Base-by-base conservation (phyloP, 768 basidiomycete species). In the Suillus spraguei region DNA sequence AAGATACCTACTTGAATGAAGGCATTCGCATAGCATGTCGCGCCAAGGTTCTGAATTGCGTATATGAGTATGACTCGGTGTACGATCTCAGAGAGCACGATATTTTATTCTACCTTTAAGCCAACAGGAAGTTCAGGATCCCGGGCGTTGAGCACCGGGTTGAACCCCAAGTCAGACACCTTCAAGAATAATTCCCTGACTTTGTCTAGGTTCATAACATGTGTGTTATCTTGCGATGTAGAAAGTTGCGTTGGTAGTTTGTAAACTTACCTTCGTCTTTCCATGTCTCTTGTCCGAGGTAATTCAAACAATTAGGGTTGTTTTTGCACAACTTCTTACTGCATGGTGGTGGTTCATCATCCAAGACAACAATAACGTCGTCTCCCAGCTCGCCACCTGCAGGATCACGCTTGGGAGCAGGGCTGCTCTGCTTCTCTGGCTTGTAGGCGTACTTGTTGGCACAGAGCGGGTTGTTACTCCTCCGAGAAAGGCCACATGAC, bases 1-100 rank as follows among this genome's bases (percentile, higher is more conserved):
- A 36, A 42, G 35, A 58, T 39, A 70, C 71, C 42, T 68, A 90
- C 94, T 79, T 99, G 96, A 52, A 99, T 82, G 65, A 92, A 97
- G 22, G 94, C 94, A 74, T 97, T 97, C 64, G 94, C 95, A 68
- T 98, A 99, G 73, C 97, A 99, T 4, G 97, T 98, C 20, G 96
- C 96, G 5, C 97, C 97, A 22, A 99, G 85, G 73, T 99, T 98
- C 94, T 95, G 69, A 38, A 38, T 65, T 38, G 24, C 52, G 55
- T 55, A 50, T 44, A 39, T 47, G 36, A 68, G 50, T 61, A 52
- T 46, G 54, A 42, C 49, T 50, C 49, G 53, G 60, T 46, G 32
- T 54, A 46, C 28, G 41, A 61, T 38, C 41, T 42, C 58, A 53
- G 20, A 61, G 63, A 32, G 17, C 14, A 33, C 24, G 14, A 1